Evolutionary conservation across 371 early-diverging fungal species (phyloP).

Genomic region (Rhizopus microsporus): DNA sequence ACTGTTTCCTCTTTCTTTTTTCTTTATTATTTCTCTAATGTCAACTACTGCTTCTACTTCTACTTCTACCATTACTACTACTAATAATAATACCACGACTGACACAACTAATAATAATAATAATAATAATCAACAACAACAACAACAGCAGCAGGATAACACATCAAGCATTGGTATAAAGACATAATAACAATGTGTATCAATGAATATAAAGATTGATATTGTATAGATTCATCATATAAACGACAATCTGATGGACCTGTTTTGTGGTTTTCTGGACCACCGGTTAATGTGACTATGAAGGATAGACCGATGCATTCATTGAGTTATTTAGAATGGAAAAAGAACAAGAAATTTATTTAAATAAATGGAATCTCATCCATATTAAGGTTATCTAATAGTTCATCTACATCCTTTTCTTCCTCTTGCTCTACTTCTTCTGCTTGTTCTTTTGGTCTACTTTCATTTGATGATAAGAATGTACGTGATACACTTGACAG

Average conservation of each 20-base stretch:
- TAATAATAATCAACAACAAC: not conserved
- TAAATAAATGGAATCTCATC: conserved; percentile 58
- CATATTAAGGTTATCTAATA: conserved; percentile 57
- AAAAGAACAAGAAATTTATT: conserved; percentile 13
- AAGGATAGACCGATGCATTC: conserved; percentile 30
- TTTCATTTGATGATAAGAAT: conserved; percentile 25
- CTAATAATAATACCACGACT: no score
- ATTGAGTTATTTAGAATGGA: conserved; percentile 41
- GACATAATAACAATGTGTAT: not conserved
- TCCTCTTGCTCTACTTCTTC: conserved; percentile 13
- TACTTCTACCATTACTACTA: no score
- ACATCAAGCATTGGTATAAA: not conserved
- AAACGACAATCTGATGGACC: conserved; percentile 37
- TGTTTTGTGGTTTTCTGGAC: conserved; percentile 47
- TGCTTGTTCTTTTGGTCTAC: conserved; percentile 11
- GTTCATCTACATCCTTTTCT: conserved; percentile 34
- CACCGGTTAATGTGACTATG: conserved; percentile 35
- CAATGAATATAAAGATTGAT: not conserved
- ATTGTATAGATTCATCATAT: conserved; percentile 22
- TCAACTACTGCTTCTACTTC: not conserved
- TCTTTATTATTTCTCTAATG: not conserved
- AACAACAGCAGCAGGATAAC: not conserved
- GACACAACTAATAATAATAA: not conserved
- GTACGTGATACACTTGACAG: conserved; percentile 39
- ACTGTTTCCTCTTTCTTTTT: not conserved